Base-by-base conservation (phyloP, 495 filamentous ascomycete species). In the Niebla homalea region DNA sequence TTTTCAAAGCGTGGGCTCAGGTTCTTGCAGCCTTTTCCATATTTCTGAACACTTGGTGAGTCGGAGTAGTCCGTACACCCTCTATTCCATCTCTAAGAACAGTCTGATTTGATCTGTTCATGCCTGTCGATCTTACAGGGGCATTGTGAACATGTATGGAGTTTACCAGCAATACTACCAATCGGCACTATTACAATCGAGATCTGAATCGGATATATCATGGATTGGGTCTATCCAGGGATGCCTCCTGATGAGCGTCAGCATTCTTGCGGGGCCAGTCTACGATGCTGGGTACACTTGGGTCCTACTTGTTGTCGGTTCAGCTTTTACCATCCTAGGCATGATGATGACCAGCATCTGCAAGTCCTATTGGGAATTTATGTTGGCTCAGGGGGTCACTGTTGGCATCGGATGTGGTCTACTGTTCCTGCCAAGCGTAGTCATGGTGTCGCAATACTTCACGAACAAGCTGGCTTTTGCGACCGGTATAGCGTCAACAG, bases 41-140 rank as follows among this genome's bases (percentile, higher is more conserved):
- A 10, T 77, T 75, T 56, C 75, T 79, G 57, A 80, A 82, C 53
- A 72, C 74, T 59, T 82, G 75, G 78, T 78, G 64, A 49, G 65
- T 56, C 22, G n/a, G n/a, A n/a, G n/a, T n/a, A n/a, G n/a, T n/a
- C n/a, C 15, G 46, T 16, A n/a, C 12, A 23, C 36, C 19, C 5
- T 20, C 6, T 38, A 18, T 19, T 36, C 3, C 8, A 4, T 26
- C 25, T 26, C 25, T 26, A 15, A 44, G 7, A 25, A 22, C n/a
- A 22, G 2, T n/a, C 7, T 29, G 12, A 36, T 43, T 8, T 8
- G 12, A 42, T 20, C 12, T 6, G 25, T 8, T 26, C 25, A 26
- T 26, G 25, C 21, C 5, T 5, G 36, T 35, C 36, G 5, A 41
- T 21, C 26, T 7, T 15, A 36, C 5, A 56, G 56, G 56, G 75